Conservation (phyloP, 306 rosid species). For the Trifolium repens region DNA sequence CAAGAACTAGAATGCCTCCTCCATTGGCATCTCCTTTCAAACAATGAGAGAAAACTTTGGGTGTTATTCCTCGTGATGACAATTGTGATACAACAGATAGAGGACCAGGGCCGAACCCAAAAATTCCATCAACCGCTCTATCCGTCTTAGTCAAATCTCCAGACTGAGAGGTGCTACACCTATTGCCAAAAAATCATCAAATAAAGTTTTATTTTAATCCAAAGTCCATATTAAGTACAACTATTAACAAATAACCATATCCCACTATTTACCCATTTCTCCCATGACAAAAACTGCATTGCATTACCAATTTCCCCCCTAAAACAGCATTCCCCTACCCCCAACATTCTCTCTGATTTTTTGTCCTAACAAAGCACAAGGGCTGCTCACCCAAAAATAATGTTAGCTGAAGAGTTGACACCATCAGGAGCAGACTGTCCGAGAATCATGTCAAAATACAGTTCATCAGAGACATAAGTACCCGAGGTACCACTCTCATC, state of each 20-base stretch:
- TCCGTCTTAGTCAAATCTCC: constrained; percentile 89
- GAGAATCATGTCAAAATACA: constrained; percentile 77
- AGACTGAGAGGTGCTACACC: constrained; percentile 86
- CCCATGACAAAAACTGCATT: background rate
- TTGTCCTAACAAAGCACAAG: constrained; percentile 15
- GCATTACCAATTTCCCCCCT: background rate
- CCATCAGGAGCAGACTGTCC: constrained; percentile 64
- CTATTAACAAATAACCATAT: constrained; percentile 20
- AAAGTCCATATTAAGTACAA: constrained; percentile 18
- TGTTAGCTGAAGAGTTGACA: constrained; percentile 67
- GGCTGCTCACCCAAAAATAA: constrained; percentile 84
- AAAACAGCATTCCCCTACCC: background rate
- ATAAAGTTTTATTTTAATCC: constrained; percentile 38
- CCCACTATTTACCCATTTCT: background rate
- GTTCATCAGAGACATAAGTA: constrained; percentile 69
- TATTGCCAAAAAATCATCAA: constrained; percentile 56
- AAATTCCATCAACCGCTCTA: constrained; percentile 90
- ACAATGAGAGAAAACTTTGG: constrained; percentile 92
- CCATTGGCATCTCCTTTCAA: constrained; percentile 89
- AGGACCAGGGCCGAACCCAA: constrained; percentile 92
- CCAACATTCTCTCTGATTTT: constrained; percentile 32
- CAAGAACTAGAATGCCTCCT: constrained; percentile 97
- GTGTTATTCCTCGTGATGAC: constrained; percentile 81
- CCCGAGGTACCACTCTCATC: constrained; percentile 93
- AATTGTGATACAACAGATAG: constrained; percentile 86